These are phyloP conservation scores for Teratosphaeria nubilosa DNA, from an alignment of 2,329 filamentous ascomycete genomes.

Conservation along the genomic window DNA sequence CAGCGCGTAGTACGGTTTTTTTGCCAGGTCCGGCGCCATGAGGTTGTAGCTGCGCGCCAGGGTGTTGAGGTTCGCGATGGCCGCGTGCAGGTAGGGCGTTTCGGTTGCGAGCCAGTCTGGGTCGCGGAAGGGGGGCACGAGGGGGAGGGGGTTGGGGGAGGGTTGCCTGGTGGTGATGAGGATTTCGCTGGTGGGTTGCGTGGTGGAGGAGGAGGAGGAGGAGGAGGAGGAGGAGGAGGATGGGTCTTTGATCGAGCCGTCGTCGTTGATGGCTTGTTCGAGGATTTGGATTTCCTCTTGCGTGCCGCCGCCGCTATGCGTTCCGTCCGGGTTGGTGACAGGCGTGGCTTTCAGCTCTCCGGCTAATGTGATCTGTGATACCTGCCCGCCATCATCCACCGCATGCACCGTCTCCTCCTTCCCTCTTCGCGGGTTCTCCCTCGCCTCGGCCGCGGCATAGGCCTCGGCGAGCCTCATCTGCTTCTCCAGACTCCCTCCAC, in stretches of 20 bases:
- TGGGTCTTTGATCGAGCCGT: slow-evolving; percentile 3
- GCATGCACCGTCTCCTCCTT: slow-evolving; percentile 35
- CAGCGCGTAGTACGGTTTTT: slow-evolving; percentile 82
- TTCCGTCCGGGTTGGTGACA: background rate
- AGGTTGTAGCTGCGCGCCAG: slow-evolving; percentile 85
- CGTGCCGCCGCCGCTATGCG: background rate
- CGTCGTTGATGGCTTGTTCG: slow-evolving; percentile 5
- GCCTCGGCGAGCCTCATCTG: slow-evolving; percentile 62
- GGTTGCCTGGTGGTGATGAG: background rate
- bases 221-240: slow-evolving; percentile 49
- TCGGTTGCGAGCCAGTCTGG: slow-evolving; percentile 64
- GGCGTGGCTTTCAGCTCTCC: slow-evolving; percentile 29
- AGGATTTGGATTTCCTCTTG: background rate
- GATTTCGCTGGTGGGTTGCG: background rate
- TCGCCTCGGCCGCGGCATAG: slow-evolving; percentile 65
- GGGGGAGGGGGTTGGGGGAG: slow-evolving; percentile 9
- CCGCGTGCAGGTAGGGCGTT: slow-evolving; percentile 61
- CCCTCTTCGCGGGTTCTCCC: slow-evolving; percentile 47
- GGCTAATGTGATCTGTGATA: slow-evolving; percentile 39
- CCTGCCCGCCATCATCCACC: slow-evolving; percentile 36
- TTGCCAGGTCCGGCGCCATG: slow-evolving; percentile 83
- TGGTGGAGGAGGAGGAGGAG: slow-evolving; percentile 60
- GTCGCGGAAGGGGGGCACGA: slow-evolving; percentile 58
- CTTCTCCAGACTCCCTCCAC: slow-evolving; percentile 62
- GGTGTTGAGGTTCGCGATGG: slow-evolving; percentile 67